Base-by-base conservation (phyloP, 768 basidiomycete species). In the Boletus sp. region DNA sequence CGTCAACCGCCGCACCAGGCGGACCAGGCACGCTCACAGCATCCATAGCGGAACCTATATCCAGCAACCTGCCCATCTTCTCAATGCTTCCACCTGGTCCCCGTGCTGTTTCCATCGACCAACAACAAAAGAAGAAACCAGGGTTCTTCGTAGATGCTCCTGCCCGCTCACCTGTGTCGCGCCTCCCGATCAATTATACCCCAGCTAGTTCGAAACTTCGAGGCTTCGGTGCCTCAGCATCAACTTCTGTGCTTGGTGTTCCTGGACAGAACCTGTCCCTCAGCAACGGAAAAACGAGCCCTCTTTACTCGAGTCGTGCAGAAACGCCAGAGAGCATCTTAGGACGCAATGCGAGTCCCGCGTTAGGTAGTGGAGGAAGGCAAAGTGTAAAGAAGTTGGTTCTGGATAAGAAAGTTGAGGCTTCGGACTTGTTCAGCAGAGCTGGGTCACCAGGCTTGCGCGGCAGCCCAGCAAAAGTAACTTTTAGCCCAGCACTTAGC, bases 381-480 rank as follows among this genome's bases (percentile, higher is more conserved):
- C 84, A 88, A 56, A 96, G 92, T 67, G 92, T 96, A 56, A 98
- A 98, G 78, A 96, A 96, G 68, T 80, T 98, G 56, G 86, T 94
- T 37, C 70, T 97, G 59, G 90, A 94, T 67, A 94, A 90, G 73
- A 92, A 87, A 68, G 77, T 91, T 15, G 88, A 90, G 50, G 80
- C 90, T 29, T 75, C 82, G 28, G 88, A 92, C 59, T 65, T 92
- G 50, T 87, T 92, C 65, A 79, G 82, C 39, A 76, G 78, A 51
- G 69, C 74, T 18, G 75, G 77, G 20, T 74, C 69, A 14, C 73
- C 80, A 40, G 57, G 64, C 17, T 42, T 67, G 62, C 65, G 65
- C 15, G 60, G 63, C 24, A 66, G 67, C 52, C 62, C 70, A 10
- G 63, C 64, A 24, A 89, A 84, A 67, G 78, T 90, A 50, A 81